phyloP scores from a whole-genome alignment of 768 basidiomycete genomes.

The Russula olivacea region DNA sequence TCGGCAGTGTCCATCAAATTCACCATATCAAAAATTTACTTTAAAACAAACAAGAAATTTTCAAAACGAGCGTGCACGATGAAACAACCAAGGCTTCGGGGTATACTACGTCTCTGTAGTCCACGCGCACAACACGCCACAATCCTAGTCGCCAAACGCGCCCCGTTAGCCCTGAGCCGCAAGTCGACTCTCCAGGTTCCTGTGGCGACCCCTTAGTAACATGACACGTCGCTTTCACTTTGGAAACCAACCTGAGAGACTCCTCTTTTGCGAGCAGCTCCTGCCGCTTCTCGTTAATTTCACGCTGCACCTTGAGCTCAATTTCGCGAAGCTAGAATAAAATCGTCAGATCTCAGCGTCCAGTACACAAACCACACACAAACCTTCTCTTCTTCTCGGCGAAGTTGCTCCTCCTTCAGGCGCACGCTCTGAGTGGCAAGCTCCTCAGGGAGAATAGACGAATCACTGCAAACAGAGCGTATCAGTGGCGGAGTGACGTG shows the following conservation, averaged over 20 bases:
- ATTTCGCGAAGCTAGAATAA: conserved; percentile 81
- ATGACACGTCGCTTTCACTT: background rate
- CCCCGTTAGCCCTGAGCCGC: conserved; percentile 81
- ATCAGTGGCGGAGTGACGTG: conserved; percentile 24
- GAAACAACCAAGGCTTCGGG: conserved; percentile 15
- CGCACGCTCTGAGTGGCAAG: conserved; percentile 95
- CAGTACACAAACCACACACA: conserved; percentile 17
- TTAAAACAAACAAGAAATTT: background rate
- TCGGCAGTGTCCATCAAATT: background rate
- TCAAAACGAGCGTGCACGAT: conserved; percentile 1
- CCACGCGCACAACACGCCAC: conserved; percentile 5
- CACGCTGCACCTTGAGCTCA: conserved; percentile 95
- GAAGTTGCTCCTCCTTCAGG: conserved; percentile 97
- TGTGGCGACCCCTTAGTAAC: conserved; percentile 29
- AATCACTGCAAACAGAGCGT: conserved; percentile 46
- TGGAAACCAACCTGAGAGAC: conserved; percentile 62
- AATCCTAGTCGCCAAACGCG: conserved; percentile 40
- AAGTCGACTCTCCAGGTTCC: conserved; percentile 85
- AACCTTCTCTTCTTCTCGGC: conserved; percentile 94
- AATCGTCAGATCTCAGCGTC: conserved; percentile 1
- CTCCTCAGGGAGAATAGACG: conserved; percentile 92
- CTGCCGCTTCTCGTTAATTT: conserved; percentile 96
- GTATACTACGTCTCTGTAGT: conserved; percentile 28
- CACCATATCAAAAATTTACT: background rate
- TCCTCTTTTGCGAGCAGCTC: conserved; percentile 96